A percentile compares a stretch with the other conserved stretches of the same genome.
These are phyloP conservation scores for Cyberlindnera xishuangbannaensis DNA, from an alignment of 805 yeast species.

Conservation along the genomic window DNA sequence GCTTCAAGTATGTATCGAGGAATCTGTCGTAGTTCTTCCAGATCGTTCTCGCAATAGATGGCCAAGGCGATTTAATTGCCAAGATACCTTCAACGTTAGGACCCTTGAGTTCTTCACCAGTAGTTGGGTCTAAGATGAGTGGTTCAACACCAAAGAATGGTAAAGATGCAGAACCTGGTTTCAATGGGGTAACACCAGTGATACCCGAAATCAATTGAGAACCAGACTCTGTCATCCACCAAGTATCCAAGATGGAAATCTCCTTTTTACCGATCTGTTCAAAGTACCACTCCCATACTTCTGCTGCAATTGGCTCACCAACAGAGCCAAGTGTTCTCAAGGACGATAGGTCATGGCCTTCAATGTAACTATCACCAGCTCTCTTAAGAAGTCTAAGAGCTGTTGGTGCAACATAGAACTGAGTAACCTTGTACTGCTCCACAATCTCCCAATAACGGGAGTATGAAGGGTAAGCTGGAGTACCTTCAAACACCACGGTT, in stretches of 20 bases:
- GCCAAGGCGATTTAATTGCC: conserved; percentile 72
- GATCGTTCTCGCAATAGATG: conserved; percentile 78
- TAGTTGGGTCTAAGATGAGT: conserved; percentile 65
- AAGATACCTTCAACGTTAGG: conserved; percentile 78
- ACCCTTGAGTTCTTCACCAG: conserved; percentile 63
- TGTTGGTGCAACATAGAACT: conserved; percentile 82
- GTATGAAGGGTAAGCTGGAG: conserved; percentile 79
- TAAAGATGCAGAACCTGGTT: conserved; percentile 81
- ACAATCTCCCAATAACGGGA: conserved; percentile 79
- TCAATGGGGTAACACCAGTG: conserved; percentile 73
- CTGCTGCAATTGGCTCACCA: conserved; percentile 84
- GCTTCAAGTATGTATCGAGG: conserved; percentile 76
- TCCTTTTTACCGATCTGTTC: conserved; percentile 62
- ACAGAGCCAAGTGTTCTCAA: conserved; percentile 74
- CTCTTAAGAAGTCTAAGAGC: conserved; percentile 72
- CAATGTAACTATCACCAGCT: conserved; percentile 62
- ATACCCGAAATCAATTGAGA: conserved; percentile 74
- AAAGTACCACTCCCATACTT: conserved; percentile 83
- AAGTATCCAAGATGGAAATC: conserved; percentile 73
- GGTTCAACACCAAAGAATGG: conserved; percentile 82
- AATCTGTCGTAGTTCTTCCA: conserved; percentile 72
- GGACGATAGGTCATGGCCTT: conserved; percentile 54
- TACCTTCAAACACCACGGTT: conserved; percentile 77
- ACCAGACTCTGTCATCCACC: conserved; percentile 89
- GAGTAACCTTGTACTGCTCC: conserved; percentile 64